Conservation (phyloP, 164 flowering plant genomes). For the Macadamia integrifolia region DNA sequence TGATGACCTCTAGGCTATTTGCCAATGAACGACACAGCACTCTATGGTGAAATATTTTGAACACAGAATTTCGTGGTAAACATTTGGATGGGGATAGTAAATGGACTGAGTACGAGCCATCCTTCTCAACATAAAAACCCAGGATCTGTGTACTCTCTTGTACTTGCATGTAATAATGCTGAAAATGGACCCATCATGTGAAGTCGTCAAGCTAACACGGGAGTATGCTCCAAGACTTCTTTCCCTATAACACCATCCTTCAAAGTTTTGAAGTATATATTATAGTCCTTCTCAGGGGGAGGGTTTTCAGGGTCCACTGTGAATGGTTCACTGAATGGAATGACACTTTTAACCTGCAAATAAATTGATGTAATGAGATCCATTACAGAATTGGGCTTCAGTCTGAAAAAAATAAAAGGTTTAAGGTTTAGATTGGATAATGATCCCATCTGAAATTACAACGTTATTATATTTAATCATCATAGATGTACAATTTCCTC, state of each 20-base stretch:
- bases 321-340: constrained; percentile 87
- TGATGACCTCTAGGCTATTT: no score
- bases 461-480: no score
- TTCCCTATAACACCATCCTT: constrained; percentile 98
- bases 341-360: constrained; percentile 76
- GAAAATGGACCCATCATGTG: neutral
- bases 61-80: neutral
- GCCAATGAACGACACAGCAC: no score
- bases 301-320: constrained; percentile 89
- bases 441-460: no score
- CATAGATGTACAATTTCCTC: no score
- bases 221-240: constrained; percentile 50
- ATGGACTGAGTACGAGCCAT: neutral
- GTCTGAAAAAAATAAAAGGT: neutral
- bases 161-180: constrained; percentile 4
- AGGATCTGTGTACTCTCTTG: no score
- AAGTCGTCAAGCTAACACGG: constrained; percentile 41
- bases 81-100: neutral
- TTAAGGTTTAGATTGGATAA: no score
- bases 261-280: constrained; percentile 59
- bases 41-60: neutral
- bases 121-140: no score
- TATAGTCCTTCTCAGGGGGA: constrained; percentile 88
- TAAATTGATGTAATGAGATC: neutral
- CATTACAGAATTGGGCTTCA: neutral